Evolutionary conservation across 2,329 filamentous ascomycete genomes (phyloP).

Genomic region (Chaetomium sp.): DNA sequence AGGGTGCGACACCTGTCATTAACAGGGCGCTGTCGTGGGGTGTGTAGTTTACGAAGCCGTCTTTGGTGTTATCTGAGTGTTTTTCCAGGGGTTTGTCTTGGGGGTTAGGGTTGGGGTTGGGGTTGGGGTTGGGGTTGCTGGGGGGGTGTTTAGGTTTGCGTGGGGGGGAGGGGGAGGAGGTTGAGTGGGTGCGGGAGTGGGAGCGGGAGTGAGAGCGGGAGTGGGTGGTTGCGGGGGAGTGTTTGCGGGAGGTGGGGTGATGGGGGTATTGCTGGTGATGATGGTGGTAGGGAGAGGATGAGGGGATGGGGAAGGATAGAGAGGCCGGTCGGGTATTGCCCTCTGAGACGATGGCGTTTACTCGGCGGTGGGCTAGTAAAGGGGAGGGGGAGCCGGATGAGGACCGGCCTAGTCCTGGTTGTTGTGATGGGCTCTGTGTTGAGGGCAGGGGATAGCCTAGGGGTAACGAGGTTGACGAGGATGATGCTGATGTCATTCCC

Average conservation of each 20-base stretch:
- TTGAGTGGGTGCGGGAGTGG: not conserved
- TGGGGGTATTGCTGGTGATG: not conserved
- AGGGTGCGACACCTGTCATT: constrained; percentile 84
- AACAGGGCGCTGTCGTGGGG: constrained; percentile 71
- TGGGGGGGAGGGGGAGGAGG: not conserved
- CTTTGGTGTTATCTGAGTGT: constrained; percentile 9
- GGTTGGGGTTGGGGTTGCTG: not conserved
- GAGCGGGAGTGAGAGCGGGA: not conserved
- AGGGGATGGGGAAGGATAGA: not conserved
- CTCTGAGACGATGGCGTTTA: too few relatives aligned
- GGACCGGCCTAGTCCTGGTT: not conserved
- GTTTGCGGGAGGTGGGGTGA: not conserved
- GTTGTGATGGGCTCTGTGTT: too few relatives aligned
- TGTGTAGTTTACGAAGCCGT: constrained; percentile 85
- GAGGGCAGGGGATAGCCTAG: too few relatives aligned
- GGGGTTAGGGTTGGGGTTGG: not conserved
- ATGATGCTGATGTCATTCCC: too few relatives aligned
- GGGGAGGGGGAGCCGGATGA: not conserved
- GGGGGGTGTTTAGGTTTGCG: too few relatives aligned
- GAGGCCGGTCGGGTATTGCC: not conserved
- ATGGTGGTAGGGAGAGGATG: not conserved
- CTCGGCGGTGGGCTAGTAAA: too few relatives aligned
- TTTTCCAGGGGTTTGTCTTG: not conserved
- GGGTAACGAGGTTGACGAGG: too few relatives aligned
- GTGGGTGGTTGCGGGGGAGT: too few relatives aligned